Conservation (phyloP, 306 rosid species). For the Glycine tomentella region DNA sequence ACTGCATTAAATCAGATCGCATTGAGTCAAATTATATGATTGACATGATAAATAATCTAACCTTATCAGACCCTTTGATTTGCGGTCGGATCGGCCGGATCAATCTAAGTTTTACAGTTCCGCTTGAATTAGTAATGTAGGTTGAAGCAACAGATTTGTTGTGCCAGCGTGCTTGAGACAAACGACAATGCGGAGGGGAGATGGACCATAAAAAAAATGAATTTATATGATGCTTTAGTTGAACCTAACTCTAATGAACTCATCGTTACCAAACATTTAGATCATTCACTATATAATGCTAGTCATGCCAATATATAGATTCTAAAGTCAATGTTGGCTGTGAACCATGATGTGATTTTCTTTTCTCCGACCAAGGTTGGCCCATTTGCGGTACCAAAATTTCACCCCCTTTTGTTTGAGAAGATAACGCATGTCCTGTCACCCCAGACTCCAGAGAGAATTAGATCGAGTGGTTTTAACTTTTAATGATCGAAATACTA, state of each 20-base stretch:
- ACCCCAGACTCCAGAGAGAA: background rate
- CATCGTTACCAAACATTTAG: constrained; percentile 1
- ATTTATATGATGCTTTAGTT: constrained; percentile 37
- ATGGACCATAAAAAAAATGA: constrained; percentile 32
- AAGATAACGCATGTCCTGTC: constrained; percentile 5
- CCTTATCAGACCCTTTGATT: too few species aligned
- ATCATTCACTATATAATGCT: constrained; percentile 29
- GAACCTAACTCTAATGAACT: constrained; percentile 41
- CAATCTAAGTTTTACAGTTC: too few species aligned
- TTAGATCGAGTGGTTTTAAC: background rate
- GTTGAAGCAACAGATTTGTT: background rate
- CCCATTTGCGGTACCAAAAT: constrained; percentile 15
- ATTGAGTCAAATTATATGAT: too few species aligned
- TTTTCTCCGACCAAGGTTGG: constrained; percentile 11
- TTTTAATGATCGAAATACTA: background rate
- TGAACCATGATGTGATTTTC: background rate
- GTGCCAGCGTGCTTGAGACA: constrained; percentile 34
- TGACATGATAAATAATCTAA: too few species aligned
- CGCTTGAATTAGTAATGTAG: background rate
- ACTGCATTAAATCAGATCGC: too few species aligned
- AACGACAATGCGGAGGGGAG: constrained; percentile 18
- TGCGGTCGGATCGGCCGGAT: too few species aligned
- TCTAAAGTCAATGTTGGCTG: constrained; percentile 9
- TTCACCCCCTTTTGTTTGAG: background rate
- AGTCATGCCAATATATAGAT: constrained; percentile 21